Evolutionary conservation across 441 rosid species (phyloP).

Genomic region (Breynia disticha): DNA sequence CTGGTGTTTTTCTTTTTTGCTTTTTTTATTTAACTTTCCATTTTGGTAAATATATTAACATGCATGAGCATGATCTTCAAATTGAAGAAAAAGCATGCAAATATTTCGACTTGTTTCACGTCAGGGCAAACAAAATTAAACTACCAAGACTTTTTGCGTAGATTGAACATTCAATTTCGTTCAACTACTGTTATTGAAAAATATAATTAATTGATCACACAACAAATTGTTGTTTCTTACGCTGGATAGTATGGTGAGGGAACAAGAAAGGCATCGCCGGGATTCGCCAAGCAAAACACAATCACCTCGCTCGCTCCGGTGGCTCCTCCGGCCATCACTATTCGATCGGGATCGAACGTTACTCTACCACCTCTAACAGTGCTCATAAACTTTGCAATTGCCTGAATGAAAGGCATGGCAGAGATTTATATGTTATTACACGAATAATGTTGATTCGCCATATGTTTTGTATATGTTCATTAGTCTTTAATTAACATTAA

Average conservation of each 20-base stretch:
- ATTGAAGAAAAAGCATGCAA: too few relatives aligned
- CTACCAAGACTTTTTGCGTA: too few relatives aligned
- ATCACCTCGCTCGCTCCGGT: constrained; percentile 85
- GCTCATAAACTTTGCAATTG: constrained; percentile 79
- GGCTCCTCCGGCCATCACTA: constrained; percentile 94
- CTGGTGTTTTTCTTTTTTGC: too few relatives aligned
- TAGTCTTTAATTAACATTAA: neutral
- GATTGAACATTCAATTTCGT: too few relatives aligned
- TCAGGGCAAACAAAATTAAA: too few relatives aligned
- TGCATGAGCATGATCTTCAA: too few relatives aligned
- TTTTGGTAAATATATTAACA: neutral
- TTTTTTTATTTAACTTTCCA: too few relatives aligned
- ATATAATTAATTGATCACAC: too few relatives aligned
- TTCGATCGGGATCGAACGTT: constrained; percentile 54
- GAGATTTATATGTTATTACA: neutral
- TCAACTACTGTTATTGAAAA: too few relatives aligned
- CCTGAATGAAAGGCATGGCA: constrained; percentile 25
- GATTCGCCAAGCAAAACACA: constrained; percentile 78
- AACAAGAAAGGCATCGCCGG: constrained; percentile 80
- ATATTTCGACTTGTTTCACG: too few relatives aligned
- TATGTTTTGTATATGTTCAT: neutral
- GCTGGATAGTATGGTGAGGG: constrained; percentile 93
- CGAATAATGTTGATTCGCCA: neutral
- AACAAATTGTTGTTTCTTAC: too few relatives aligned
- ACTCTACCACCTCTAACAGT: constrained; percentile 52